phyloP scores from a whole-genome alignment of 1,284 basidiomycete species.

The Melampsora larici-populina region DNA sequence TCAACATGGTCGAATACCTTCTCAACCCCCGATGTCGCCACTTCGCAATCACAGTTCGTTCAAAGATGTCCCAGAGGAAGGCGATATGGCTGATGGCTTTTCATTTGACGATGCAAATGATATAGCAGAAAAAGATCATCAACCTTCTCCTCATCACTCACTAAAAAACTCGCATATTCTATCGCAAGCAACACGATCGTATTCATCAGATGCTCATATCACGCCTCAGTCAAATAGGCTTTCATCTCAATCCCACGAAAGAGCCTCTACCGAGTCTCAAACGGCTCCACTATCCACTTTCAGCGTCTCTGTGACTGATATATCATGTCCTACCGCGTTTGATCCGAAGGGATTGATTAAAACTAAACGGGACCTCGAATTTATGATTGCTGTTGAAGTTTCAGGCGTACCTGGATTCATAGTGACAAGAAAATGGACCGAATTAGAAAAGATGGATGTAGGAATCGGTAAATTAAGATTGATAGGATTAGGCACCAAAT shows the following conservation, averaged over 20 bases:
- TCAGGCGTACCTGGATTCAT: conserved; percentile 30
- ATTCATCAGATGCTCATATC: background rate
- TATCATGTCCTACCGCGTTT: conserved; percentile 31
- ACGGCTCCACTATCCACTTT: background rate
- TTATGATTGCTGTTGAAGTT: conserved; percentile 40
- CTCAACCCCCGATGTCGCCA: background rate
- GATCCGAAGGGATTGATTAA: conserved; percentile 33
- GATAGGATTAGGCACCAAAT: conserved; percentile 33
- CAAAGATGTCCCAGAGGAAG: conserved; percentile 21
- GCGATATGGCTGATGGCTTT: conserved; percentile 38
- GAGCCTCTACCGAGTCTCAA: too few relatives aligned
- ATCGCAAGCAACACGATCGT: too few relatives aligned
- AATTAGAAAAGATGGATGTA: conserved; percentile 37
- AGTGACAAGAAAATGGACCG: conserved; percentile 33
- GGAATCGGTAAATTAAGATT: conserved; percentile 28
- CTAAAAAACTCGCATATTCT: background rate
- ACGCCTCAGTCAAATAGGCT: background rate
- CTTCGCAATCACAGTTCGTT: background rate
- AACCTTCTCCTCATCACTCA: too few relatives aligned
- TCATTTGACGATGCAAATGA: conserved; percentile 35
- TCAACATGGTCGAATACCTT: background rate
- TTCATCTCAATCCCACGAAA: background rate
- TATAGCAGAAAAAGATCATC: background rate
- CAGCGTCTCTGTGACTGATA: conserved; percentile 34
- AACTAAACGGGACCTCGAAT: conserved; percentile 20